A percentile compares a stretch with the other conserved stretches of the same genome.
phyloP scores from a whole-genome alignment of 1,284 basidiomycete genomes.

The Flammula alnicola region DNA sequence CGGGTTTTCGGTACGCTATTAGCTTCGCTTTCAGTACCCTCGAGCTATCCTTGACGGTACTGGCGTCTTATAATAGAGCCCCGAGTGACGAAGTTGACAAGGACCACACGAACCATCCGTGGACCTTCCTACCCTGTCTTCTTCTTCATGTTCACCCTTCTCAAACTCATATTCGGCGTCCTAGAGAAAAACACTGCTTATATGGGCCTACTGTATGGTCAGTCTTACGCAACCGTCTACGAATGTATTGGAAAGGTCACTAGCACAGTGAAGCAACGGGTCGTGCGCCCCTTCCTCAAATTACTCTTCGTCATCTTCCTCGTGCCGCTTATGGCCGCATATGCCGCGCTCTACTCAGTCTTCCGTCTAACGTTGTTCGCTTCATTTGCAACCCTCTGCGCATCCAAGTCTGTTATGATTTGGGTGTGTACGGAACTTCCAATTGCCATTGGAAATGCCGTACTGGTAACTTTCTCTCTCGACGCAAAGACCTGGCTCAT shows the following conservation, averaged over 20 bases:
- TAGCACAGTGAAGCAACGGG: neutral
- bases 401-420: no score
- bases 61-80: no score
- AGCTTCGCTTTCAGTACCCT: neutral
- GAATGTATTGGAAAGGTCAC: neutral
- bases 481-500: neutral
- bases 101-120: neutral
- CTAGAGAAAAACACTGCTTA: neutral
- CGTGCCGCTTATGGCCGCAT: neutral
- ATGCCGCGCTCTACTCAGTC: neutral
- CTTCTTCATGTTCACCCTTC: neutral
- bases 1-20: conserved; percentile 7
- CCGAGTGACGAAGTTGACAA: neutral
- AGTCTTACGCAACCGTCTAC: neutral
- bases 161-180: neutral
- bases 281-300: no score
- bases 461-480: neutral
- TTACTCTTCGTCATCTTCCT: neutral
- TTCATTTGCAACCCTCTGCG: neutral
- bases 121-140: neutral
- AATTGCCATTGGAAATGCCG: neutral
- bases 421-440: neutral
- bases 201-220: neutral
- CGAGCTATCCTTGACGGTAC: neutral
- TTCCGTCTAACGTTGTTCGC: neutral